These are phyloP conservation scores for Narthecium ossifragum DNA, from an alignment of 106 monocot genomes.

Conservation along the genomic window DNA sequence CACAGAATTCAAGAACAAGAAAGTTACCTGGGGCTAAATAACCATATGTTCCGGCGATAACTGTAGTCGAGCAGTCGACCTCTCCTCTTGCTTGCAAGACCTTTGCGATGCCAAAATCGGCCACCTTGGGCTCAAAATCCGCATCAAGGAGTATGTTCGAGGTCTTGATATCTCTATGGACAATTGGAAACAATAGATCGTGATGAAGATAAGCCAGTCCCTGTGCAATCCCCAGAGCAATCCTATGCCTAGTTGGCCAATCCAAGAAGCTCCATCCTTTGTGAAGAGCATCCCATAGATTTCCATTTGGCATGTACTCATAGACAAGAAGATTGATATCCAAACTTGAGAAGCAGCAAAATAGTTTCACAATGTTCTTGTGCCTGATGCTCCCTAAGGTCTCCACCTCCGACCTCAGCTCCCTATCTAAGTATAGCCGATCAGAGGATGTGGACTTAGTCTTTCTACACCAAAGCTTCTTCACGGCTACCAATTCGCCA, in stretches of 20 bases:
- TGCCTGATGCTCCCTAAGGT: constrained; percentile 92
- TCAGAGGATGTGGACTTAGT: constrained; percentile 21
- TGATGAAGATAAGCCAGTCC: constrained; percentile 93
- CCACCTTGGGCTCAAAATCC: constrained; percentile 85
- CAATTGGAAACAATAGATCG: constrained; percentile 72
- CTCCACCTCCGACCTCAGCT: constrained; percentile 77
- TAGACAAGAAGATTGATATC: constrained; percentile 86
- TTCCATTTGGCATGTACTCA: constrained; percentile 97
- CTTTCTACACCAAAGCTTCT: constrained; percentile 61
- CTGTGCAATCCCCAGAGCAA: constrained; percentile 72
- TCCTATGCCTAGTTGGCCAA: constrained; percentile 73
- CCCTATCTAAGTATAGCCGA: constrained; percentile 31
- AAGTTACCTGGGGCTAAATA: constrained; percentile 85
- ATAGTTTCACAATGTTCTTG: constrained; percentile 98
- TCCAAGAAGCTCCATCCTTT: constrained; percentile 45
- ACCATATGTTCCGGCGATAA: constrained; percentile 82
- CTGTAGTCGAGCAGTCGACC: constrained; percentile 32
- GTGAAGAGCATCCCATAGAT: constrained; percentile 94
- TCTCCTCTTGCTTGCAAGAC: constrained; percentile 65
- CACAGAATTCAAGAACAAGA: too few species aligned
- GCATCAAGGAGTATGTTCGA: constrained; percentile 89
- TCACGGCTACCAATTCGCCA: constrained; percentile 82
- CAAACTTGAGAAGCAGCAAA: constrained; percentile 76
- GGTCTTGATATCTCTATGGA: constrained; percentile 89
- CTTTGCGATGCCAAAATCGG: constrained; percentile 95